Evolutionary conservation across 805 yeast species (phyloP), one percentile per base, ranked within the genome.

Genomic region (Blastobotrys mokoenaii): DNA sequence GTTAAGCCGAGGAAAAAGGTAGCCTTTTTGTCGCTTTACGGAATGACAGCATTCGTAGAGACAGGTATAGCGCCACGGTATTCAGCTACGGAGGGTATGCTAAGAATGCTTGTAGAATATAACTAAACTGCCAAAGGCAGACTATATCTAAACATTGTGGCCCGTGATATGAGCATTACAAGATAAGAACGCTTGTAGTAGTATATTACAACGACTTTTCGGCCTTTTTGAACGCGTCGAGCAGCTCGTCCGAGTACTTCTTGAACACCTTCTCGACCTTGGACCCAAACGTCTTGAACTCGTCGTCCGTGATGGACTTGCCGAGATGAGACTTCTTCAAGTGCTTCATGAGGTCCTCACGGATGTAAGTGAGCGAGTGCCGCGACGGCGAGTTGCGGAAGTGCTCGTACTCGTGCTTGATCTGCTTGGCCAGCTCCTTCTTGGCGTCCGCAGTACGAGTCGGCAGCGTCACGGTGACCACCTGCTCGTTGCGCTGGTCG

Each of bases 221-320:
- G 1, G 76, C 75, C 30, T 64, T 67, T 57, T 80, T 82, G 55
- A 71, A 72, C 16, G 72, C 71, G 2, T 74, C 80, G 31, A 70
- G 66, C 33, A 88, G 67, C 57, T 79, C 79, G 12, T 71, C 77
- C 8, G 71, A 61, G 62, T 77, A 86, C 11, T 71, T 70, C 57
- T 85, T 86, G 60, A 77, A 82, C n/a, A 81, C 46, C 46, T 75
- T 76, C 55, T 88, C 96, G 39, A 85, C 72, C 30, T 80, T 80
- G 25, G 69, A 68, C 38, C 72, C 69, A n/a, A 74, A 62, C 55
- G 75, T 77, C 49, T 69, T 71, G 37, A 50, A 51, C 30, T 56
- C 61, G 41, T 58, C 60, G 32, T 52, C 46, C 34, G 81, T 76
- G 1, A 68, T 66, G 51, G 78, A 84, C 53, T 71, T 70, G 32